Evolutionary conservation across 768 basidiomycete species (phyloP), one percentile per base, ranked within the genome.

Genomic region (Tremella fuciformis): DNA sequence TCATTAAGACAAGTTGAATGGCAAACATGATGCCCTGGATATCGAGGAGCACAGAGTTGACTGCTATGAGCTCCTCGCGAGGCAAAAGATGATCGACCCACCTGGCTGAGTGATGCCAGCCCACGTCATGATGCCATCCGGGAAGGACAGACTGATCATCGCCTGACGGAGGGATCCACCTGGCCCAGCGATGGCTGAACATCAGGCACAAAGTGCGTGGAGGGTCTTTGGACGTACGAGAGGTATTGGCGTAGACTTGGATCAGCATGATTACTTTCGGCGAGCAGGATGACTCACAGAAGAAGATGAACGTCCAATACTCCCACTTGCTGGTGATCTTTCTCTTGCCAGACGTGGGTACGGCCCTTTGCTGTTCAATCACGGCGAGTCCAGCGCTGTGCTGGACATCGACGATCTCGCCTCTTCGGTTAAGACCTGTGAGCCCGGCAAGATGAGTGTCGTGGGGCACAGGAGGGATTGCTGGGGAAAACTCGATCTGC

Each of bases 1-100:
- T 49, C 19, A 62, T 50, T 2, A 38, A 26, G 24, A 57, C 60
- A 8, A 62, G 50, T 34, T 62, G 60, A 22, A 38, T 26, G 16
- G 60, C 60, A 29, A 62, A 62, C 22, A 62, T 26, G 41, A 62
- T 62, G 19, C 60, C 60, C 26, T 37, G 57, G 3, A 57, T 29
- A 42, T 62, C 56, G 22, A 62, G 60, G 9, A 62, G 37, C 59
- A 60, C 49, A 11, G 59, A 49, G 26, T 50, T 49, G 22, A 60
- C 59, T 60, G 34, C 21, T 15, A 15, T 46, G 48, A 26, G 24
- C 16, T 19, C 21, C 2, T 29, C 42, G 41, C 38, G 15, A 39
- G n/a, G 24, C 26, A 9, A 2, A 15, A 16, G 6, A 46, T 13
- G 19, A 19, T 8, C 19, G 21, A 40, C 58, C 37, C 37, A 59